These are phyloP conservation scores for Thermothelomyces thermophilus DNA, from an alignment of 2,329 filamentous ascomycete genomes.

Conservation along the genomic window DNA sequence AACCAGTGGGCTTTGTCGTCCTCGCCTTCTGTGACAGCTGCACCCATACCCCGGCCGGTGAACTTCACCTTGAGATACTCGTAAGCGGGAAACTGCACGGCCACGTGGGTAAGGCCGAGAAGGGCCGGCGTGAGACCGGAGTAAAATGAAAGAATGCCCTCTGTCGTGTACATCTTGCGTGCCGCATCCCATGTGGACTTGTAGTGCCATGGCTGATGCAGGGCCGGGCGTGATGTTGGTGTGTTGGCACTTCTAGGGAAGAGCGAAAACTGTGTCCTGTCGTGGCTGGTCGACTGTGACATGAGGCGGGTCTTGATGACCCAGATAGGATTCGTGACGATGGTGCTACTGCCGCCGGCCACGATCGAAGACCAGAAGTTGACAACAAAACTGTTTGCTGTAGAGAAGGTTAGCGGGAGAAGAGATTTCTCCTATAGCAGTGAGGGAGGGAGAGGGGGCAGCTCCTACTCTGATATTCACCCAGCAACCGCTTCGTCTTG, in stretches of 20 bases:
- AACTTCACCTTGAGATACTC: constrained; percentile 88
- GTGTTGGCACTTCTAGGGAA: constrained; percentile 47
- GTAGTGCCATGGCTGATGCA: constrained; percentile 82
- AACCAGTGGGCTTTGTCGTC: constrained; percentile 64
- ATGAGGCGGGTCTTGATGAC: constrained; percentile 98
- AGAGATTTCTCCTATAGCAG: no score
- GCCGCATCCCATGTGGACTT: constrained; percentile 83
- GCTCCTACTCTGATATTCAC: constrained; percentile 55
- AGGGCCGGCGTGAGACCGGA: constrained; percentile 89
- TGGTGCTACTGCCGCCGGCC: constrained; percentile 85
- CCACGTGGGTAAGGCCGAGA: constrained; percentile 87
- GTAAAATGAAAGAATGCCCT: constrained; percentile 88
- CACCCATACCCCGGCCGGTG: constrained; percentile 83
- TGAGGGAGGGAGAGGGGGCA: neutral
- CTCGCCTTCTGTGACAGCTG: constrained; percentile 48
- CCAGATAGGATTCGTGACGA: constrained; percentile 97
- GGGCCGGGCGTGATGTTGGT: constrained; percentile 47
- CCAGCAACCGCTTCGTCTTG: constrained; percentile 69
- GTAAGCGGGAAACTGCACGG: constrained; percentile 94
- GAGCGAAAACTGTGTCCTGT: constrained; percentile 39
- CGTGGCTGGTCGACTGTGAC: constrained; percentile 63
- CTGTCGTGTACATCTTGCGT: constrained; percentile 88
- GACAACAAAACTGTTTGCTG: constrained; percentile 69
- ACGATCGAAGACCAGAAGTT: constrained; percentile 86
- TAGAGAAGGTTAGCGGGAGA: constrained; percentile 8